Evolutionary conservation across 345 rosid species (phyloP).

Genomic region (Eutrema yunnanense): DNA sequence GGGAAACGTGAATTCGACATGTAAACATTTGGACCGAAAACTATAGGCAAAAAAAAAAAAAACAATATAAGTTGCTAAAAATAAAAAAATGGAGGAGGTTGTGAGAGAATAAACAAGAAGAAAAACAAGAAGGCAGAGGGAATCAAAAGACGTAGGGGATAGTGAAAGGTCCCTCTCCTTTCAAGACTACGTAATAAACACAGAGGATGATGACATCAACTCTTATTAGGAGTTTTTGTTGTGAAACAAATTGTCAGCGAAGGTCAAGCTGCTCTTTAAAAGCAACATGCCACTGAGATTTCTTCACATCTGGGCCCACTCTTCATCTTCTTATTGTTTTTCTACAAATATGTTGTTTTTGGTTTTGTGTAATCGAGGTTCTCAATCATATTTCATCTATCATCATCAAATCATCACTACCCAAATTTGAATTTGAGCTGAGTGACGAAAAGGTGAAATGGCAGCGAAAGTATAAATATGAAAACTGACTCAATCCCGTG

Average conservation of each 20-base stretch:
- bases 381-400: conserved; percentile 28
- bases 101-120: conserved; percentile 13
- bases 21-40: conserved; percentile 4
- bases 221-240: conserved; percentile 4
- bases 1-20: conserved; percentile 20
- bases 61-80: background rate
- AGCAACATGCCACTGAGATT: conserved; percentile 35
- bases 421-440: background rate
- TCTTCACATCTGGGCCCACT: conserved; percentile 14
- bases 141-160: conserved; percentile 16
- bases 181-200: conserved; percentile 24
- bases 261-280: conserved; percentile 29
- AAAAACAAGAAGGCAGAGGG: conserved; percentile 23
- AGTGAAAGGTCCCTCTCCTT: conserved; percentile 24
- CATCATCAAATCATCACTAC: conserved; percentile 26
- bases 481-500: background rate
- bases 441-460: background rate
- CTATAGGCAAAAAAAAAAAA: background rate
- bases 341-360: background rate
- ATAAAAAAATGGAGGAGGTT: background rate
- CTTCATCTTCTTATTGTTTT: background rate
- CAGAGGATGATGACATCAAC: conserved; percentile 31
- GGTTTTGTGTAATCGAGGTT: conserved; percentile 12
- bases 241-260: conserved; percentile 24
- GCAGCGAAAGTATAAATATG: background rate